Conservation (phyloP, 2,329 filamentous ascomycete species). For the Fusarium sp. region DNA sequence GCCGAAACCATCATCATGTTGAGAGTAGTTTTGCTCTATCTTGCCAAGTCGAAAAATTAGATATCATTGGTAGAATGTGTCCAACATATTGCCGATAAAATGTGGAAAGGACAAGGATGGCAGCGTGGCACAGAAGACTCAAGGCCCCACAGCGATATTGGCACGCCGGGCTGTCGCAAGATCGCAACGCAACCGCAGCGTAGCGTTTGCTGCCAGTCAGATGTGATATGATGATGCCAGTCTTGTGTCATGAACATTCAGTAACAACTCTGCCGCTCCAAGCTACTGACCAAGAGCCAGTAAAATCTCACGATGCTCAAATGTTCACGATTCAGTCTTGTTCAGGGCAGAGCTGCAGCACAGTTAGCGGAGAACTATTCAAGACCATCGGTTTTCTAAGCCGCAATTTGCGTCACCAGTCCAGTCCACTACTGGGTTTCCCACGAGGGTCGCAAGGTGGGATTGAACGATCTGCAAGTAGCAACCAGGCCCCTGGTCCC, state of each 20-base stretch:
- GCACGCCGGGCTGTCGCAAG: conserved; percentile 31
- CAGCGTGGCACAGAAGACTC: conserved; percentile 25
- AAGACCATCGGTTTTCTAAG: conserved; percentile 9
- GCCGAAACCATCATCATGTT: background rate
- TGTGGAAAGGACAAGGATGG: conserved; percentile 35
- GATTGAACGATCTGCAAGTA: conserved; percentile 43
- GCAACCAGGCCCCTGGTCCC: conserved; percentile 39
- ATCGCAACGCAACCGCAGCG: conserved; percentile 14
- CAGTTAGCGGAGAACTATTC: conserved; percentile 13
- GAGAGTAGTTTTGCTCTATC: background rate
- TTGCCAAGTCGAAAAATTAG: background rate
- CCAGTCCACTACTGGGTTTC: conserved; percentile 26
- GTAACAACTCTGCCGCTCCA: conserved; percentile 16
- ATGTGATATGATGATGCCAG: conserved; percentile 41
- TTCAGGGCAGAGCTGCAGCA: conserved; percentile 3
- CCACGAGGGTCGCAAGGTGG: conserved; percentile 36
- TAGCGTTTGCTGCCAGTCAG: conserved; percentile 26
- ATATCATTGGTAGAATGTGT: conserved; percentile 2
- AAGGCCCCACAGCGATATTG: conserved; percentile 37
- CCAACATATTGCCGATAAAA: conserved; percentile 4
- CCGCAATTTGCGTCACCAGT: conserved; percentile 38
- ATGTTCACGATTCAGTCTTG: conserved; percentile 8
- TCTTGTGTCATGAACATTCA: conserved; percentile 41
- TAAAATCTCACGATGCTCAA: conserved; percentile 14
- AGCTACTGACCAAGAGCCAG: conserved; percentile 21